phyloP scores from a whole-genome alignment of 371 early-diverging fungal genomes.

The Rhizopus stolonifer region DNA sequence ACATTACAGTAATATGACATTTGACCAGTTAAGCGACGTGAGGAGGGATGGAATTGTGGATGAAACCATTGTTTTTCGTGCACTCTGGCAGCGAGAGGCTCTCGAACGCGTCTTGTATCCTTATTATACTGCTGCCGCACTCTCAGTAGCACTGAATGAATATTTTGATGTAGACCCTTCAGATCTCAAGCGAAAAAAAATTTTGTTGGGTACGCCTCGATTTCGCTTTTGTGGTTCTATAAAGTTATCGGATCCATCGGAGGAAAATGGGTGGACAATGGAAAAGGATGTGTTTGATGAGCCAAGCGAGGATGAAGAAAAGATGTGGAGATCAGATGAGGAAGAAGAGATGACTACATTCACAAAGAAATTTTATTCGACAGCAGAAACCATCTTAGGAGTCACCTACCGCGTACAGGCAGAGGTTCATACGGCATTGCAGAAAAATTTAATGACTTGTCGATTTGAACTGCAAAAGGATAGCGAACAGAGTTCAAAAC shows the following conservation, averaged over 20 bases:
- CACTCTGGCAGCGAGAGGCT: slow-evolving; percentile 50
- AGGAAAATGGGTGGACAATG: slow-evolving; percentile 21
- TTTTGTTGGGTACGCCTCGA: slow-evolving; percentile 37
- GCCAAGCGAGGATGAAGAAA: slow-evolving; percentile 1
- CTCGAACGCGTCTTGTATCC: slow-evolving; percentile 43
- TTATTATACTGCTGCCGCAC: slow-evolving; percentile 14
- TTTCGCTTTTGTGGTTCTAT: slow-evolving; percentile 38
- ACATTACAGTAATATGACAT: slow-evolving; percentile 52
- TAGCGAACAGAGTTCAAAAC: slow-evolving; percentile 3
- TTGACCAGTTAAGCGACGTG: slow-evolving; percentile 45
- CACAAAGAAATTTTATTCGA: slow-evolving; percentile 34
- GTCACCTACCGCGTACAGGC: slow-evolving; percentile 36
- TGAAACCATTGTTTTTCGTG: slow-evolving; percentile 49
- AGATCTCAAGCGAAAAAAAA: slow-evolving; percentile 24
- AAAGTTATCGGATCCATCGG: slow-evolving; percentile 18
- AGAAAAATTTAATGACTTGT: slow-evolving; percentile 28
- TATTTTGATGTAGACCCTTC: slow-evolving; percentile 49
- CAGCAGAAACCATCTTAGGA: slow-evolving; percentile 33
- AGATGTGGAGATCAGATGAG: slow-evolving; percentile 15
- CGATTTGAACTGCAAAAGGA: slow-evolving; percentile 44
- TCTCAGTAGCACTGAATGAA: slow-evolving; percentile 37
- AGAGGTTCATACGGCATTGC: slow-evolving; percentile 31
- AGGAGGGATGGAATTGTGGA: slow-evolving; percentile 48
- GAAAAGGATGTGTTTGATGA: slow-evolving; percentile 1
- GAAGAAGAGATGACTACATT: slow-evolving; percentile 5